Percentiles rank a stretch among this genome's conserved stretches.
phyloP scores from a whole-genome alignment of 768 basidiomycete genomes.

The Tylopilus vinaceipallidus region DNA sequence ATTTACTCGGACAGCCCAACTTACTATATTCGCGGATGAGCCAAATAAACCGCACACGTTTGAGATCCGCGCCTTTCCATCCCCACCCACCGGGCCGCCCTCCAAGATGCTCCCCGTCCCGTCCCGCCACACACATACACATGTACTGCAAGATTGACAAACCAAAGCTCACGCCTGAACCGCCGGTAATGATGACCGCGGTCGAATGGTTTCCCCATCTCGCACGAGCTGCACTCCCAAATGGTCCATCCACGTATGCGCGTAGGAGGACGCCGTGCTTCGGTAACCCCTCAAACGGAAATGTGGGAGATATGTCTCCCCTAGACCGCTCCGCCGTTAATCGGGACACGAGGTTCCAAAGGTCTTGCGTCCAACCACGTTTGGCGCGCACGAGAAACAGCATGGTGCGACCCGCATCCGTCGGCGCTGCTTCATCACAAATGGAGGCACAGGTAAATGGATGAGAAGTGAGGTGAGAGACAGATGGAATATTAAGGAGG shows the following conservation, averaged over 20 bases:
- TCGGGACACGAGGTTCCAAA: conserved; percentile 55
- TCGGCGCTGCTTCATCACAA: conserved; percentile 45
- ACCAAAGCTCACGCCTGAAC: conserved; percentile 75
- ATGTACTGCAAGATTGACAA: conserved; percentile 63
- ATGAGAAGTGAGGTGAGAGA: conserved; percentile 61
- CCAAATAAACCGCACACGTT: conserved; percentile 73
- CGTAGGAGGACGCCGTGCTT: conserved; percentile 49
- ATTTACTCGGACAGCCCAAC: conserved; percentile 23
- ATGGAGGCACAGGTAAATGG: conserved; percentile 72
- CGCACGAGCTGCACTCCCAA: conserved; percentile 60
- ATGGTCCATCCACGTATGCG: conserved; percentile 65
- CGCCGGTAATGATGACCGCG: conserved; percentile 64
- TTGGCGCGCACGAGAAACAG: conserved; percentile 68
- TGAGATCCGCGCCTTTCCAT: conserved; percentile 39
- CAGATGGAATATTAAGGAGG: conserved; percentile 60
- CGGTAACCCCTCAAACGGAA: conserved; percentile 29
- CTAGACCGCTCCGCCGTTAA: conserved; percentile 37
- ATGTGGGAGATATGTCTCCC: conserved; percentile 15
- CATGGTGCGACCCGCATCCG: conserved; percentile 52
- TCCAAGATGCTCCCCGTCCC: conserved; percentile 50
- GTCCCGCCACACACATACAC: conserved; percentile 54
- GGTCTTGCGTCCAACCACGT: conserved; percentile 63
- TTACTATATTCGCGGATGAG: conserved; percentile 71
- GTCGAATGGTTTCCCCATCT: conserved; percentile 59
- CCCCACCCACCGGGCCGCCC: conserved; percentile 46